Base-by-base conservation (phyloP, 2,329 filamentous ascomycete genomes). In the Penicillium sp. region DNA sequence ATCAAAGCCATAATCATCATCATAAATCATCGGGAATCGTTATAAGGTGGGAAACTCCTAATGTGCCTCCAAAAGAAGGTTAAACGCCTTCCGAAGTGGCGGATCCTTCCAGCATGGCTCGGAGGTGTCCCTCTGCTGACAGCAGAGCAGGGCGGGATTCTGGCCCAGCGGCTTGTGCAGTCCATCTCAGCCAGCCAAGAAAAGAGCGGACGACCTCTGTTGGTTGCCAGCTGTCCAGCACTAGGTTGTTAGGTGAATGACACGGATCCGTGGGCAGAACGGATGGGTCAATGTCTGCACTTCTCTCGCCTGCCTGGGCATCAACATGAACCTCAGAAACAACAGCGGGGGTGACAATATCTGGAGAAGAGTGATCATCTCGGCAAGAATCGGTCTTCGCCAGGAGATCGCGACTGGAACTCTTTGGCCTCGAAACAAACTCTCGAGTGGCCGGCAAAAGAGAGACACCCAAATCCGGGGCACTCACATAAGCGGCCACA, bases 271-370 rank as follows among this genome's bases (percentile, higher is more conserved):
- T 20, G n/a, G 24, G 12, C 38, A 47, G n/a, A 44, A 38, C 12
- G 7, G 28, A 12, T 18, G 43, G 6, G 47, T 45, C 49, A 8
- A 23, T 8, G 12, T 12, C 20, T 24, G 31, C 20, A 6, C 43
- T 27, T 10, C 13, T 33, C 23, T 44, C 59, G 31, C 65, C 59
- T 12, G 66, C 67, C 45, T 64, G 64, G 0, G 66, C 70, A 46
- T 72, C 68, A 6, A 73, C 53, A 47, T 66, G 63, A 8, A 70
- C 60, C 54, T 73, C 71, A 0, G 69, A 71, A 20, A 73, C 66
- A 1, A 74, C 54, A 18, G 71, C 68, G 2, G 66, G 64, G 2
- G 70, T 72, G 5, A 61, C 49, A 25, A 71, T 68, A 15, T 55
- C 54, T 7, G 55, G 48, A n/a, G 49, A 29, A 7, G 44, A 48